These are phyloP conservation scores for Alternaria gaisen DNA, from an alignment of 2,329 filamentous ascomycete species.

Conservation along the genomic window DNA sequence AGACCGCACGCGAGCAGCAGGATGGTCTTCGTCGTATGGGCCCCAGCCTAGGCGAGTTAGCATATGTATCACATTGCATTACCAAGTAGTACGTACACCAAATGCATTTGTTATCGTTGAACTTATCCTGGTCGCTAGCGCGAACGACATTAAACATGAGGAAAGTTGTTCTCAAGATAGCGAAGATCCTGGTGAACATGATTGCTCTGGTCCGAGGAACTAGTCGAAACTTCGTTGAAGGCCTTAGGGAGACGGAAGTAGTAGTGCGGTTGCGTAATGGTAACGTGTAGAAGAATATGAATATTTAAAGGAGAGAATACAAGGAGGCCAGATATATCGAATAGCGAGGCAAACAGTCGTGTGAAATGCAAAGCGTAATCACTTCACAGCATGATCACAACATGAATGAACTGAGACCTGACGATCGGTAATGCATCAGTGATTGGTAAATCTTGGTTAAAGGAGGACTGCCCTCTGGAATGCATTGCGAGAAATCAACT, in stretches of 20 bases:
- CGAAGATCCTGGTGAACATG: constrained; percentile 9
- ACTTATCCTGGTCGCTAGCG: constrained; percentile 18
- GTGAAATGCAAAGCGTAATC: neutral
- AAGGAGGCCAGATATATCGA: neutral
- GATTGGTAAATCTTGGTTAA: neutral
- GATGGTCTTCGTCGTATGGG: constrained; percentile 21
- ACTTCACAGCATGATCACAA: neutral
- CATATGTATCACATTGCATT: neutral
- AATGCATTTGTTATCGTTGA: constrained; percentile 23
- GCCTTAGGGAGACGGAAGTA: no score
- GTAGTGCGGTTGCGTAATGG: neutral
- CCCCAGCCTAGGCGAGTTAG: constrained; percentile 14
- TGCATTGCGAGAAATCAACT: neutral
- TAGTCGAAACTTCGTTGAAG: no score
- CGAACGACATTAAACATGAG: constrained; percentile 15
- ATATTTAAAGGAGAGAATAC: neutral
- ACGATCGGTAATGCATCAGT: neutral
- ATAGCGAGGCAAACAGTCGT: neutral
- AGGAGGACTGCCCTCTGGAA: neutral
- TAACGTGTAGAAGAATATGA: no score
- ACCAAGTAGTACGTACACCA: constrained; percentile 2
- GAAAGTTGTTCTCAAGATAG: constrained; percentile 15
- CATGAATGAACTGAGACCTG: neutral
- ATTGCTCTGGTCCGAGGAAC: neutral
- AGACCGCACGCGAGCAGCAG: constrained; percentile 16